These are phyloP conservation scores for Aegle marmelos DNA, from an alignment of 345 rosid genomes.

Conservation along the genomic window DNA sequence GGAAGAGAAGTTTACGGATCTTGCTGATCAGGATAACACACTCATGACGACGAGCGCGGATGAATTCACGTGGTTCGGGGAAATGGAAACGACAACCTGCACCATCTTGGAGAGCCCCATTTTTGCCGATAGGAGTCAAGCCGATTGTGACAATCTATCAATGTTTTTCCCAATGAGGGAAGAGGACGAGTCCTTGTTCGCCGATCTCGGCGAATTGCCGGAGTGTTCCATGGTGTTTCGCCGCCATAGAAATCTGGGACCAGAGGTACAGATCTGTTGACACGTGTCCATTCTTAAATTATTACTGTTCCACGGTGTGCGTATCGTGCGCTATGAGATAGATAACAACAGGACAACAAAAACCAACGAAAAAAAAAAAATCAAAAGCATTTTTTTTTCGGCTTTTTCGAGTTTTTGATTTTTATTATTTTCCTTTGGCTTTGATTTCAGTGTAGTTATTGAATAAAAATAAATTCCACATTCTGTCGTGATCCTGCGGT, in stretches of 20 bases:
- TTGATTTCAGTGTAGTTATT: conserved; percentile 43
- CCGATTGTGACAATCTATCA: conserved; percentile 32
- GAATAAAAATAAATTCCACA: conserved; percentile 25
- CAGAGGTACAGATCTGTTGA: conserved; percentile 70
- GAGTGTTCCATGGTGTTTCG: conserved; percentile 84
- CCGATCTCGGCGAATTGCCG: conserved; percentile 97
- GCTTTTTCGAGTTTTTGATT: background rate
- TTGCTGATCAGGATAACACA: conserved; percentile 40
- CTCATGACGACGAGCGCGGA: conserved; percentile 34
- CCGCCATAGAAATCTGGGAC: conserved; percentile 65
- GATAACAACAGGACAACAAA: background rate
- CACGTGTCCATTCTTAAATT: conserved; percentile 29
- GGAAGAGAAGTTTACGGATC: conserved; percentile 48
- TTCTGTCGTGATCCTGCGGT: conserved; percentile 29
- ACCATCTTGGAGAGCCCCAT: conserved; percentile 67
- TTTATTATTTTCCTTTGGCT: conserved; percentile 18
- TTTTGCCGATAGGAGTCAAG: conserved; percentile 37
- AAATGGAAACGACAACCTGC: conserved; percentile 74
- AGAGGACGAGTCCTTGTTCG: conserved; percentile 91
- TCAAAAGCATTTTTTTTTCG: background rate
- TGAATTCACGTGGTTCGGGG: conserved; percentile 82
- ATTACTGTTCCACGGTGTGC: conserved; percentile 6
- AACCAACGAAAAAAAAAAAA: background rate
- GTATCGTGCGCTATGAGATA: conserved; percentile 21
- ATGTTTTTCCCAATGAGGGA: conserved; percentile 65